A percentile compares a stretch with the other conserved stretches of the same genome.
phyloP scores from a whole-genome alignment of 495 filamentous ascomycete genomes.

The Aspergillus affinis region DNA sequence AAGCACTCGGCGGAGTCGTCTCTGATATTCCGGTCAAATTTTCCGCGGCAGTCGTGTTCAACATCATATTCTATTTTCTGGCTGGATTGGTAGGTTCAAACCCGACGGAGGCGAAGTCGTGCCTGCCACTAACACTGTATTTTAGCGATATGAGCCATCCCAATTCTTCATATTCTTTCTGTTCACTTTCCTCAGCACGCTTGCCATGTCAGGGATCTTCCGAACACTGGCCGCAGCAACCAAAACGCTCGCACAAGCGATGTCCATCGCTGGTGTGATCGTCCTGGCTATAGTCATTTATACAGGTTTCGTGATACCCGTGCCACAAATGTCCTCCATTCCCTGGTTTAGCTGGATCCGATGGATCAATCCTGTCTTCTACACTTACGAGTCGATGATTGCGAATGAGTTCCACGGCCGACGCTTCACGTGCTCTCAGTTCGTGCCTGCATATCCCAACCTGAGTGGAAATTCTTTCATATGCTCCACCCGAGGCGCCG shows the following conservation, averaged over 20 bases:
- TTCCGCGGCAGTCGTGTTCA: constrained; percentile 48
- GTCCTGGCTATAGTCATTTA: constrained; percentile 48
- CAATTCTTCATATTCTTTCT: constrained; percentile 66
- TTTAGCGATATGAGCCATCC: constrained; percentile 41
- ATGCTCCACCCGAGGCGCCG: constrained; percentile 53
- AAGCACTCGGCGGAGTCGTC: constrained; percentile 58
- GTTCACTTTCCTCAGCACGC: constrained; percentile 51
- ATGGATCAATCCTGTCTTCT: constrained; percentile 48
- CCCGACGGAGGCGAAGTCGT: neutral
- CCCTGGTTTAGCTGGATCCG: constrained; percentile 53
- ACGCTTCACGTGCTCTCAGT: constrained; percentile 46
- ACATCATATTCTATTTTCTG: constrained; percentile 60
- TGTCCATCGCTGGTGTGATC: constrained; percentile 49
- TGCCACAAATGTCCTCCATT: constrained; percentile 42
- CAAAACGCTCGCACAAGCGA: constrained; percentile 49
- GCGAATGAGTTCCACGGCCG: constrained; percentile 61
- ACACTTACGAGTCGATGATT: constrained; percentile 44
- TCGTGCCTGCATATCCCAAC: constrained; percentile 51
- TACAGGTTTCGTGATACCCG: constrained; percentile 48
- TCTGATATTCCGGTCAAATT: constrained; percentile 60
- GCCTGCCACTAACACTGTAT: constrained; percentile 18
- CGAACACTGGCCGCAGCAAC: constrained; percentile 47
- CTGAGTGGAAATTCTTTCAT: constrained; percentile 50
- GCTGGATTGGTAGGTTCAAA: constrained; percentile 43
- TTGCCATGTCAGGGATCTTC: constrained; percentile 57